Conservation (phyloP, 148 eudicot genomes). For the Rhododendron simsii region DNA sequence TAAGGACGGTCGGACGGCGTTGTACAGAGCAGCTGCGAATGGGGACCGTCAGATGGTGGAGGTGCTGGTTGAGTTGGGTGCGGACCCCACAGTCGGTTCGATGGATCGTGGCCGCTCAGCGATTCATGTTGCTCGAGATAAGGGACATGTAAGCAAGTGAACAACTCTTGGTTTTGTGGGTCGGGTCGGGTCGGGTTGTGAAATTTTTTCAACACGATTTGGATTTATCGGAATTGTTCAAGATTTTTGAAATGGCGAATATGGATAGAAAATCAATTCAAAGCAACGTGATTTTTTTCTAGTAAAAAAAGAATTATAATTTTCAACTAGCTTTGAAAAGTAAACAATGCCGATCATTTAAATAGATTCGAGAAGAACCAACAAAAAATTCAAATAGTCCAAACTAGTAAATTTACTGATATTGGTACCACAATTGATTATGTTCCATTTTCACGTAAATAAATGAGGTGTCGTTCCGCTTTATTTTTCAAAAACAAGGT, state of each 20-base stretch:
- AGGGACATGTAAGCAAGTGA: slow-evolving; percentile 35
- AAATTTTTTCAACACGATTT: too few species aligned
- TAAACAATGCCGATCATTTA: too few species aligned
- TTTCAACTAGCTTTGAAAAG: too few species aligned
- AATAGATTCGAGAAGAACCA: neutral
- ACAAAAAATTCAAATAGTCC: neutral
- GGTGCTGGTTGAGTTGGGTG: slow-evolving; percentile 33
- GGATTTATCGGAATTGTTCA: too few species aligned
- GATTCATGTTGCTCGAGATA: slow-evolving; percentile 36
- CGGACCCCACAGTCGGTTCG: slow-evolving; percentile 33
- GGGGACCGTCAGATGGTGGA: slow-evolving; percentile 46
- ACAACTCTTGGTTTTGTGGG: neutral
- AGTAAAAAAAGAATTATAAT: too few species aligned
- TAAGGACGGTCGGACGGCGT: slow-evolving; percentile 38
- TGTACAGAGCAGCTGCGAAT: slow-evolving; percentile 33
- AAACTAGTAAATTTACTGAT: too few species aligned
- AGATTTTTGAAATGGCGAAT: neutral
- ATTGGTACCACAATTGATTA: too few species aligned
- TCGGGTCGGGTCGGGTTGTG: neutral
- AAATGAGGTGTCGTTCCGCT: too few species aligned
- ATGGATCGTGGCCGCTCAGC: slow-evolving; percentile 30
- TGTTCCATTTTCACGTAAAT: too few species aligned
- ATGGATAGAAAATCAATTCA: neutral
- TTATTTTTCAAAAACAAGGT: too few species aligned
- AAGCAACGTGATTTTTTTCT: too few species aligned